Evolutionary conservation across 2,329 filamentous ascomycete genomes (phyloP), one percentile per base, ranked within the genome.

Genomic region (Exutisphaerella laricina): DNA sequence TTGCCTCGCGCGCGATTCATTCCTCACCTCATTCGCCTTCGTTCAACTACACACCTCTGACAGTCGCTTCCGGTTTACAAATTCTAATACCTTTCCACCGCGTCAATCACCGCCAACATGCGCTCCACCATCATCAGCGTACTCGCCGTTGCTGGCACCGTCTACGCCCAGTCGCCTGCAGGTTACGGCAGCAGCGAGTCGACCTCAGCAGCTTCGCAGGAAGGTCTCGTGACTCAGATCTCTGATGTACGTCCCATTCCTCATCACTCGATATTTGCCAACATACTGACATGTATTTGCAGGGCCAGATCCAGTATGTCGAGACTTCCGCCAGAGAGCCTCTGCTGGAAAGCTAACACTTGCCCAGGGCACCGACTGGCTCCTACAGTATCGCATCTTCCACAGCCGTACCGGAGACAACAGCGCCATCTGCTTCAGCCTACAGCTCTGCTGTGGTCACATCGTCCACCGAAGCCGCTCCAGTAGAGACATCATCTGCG

Each of bases 91-190:
- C 32, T 13, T 16, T n/a, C 21, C 21, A 40, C 30, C 29, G 31
- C 14, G 38, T 17, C 35, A 39, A 32, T 37, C 14, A 46, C 58
- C 64, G 17, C 8, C 33, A 70, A 59, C 25, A 74, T 75, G 71
- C 72, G 67, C 62, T 59, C 62, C 20, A n/a, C 33, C 18, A 35
- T 35, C 33, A 21, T 35, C 33, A 22, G 23, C 33, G 17, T 35
- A n/a, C 33, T 35, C 20, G 33, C 33, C 33, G 20, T 35, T 14
- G 33, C 33, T n/a, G 33, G 33, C 17, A n/a, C 20, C 33, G 33
- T 35, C 20, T 35, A 35, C 33, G 33, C 33, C 33, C 17, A 35
- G 4, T 5, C 17, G 9, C 33, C 31, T 8, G 31, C 33, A 12
- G 33, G 17, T 14, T 35, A 35, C 14, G 33, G 33, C 33, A 20